Evolutionary conservation across 345 rosid genomes (phyloP), one percentile per base, ranked within the genome.

Genomic region (Orychophragmus violaceus): DNA sequence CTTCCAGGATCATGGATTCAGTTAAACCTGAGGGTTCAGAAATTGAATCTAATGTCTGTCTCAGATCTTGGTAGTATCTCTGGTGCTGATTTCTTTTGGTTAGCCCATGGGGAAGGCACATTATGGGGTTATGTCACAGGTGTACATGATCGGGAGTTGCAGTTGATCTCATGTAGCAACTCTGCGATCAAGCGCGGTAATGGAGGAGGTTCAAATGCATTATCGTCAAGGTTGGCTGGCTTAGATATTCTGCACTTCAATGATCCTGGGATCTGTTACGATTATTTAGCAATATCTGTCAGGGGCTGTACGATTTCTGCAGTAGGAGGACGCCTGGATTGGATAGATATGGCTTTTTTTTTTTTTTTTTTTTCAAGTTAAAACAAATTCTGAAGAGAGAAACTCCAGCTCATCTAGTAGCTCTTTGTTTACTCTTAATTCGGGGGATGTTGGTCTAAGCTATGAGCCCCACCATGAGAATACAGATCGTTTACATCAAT

Each of bases 161-260:
- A 87, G 74, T 77, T 94, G 68, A 81, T 90, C 71, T 83, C 91
- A 48, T 90, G 99, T 73, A 81, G 84, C 79, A 82, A 94, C 74
- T 82, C 97, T 51, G 62, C 89, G 23, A 82, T 84, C 83, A 88
- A 87, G 70, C 97, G 97, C 24, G 99, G 99, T 57, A 89, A 90
- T 79, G 99, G 99, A 66, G 89, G 85, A 65, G 96, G 96, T 79
- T 88, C 95, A 60, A 90, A 90, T 83, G 95, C 81, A 12, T 79
- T 88, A 70, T 94, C 99, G 12, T 84, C 92, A 63, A 72, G 87
- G 73, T 72, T 76, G 48, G 97, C 97, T 79, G 99, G 99, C 82
- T 82, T 87, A 50, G 86, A 87, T 76, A 79, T 94, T 77, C 59
- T 85, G 64, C 78, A 81, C 67, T 64, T 90, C 45, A 59, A 82